Evolutionary conservation across 129 eudicot species (phyloP), one percentile per base, ranked within the genome.

Genomic region (Helichrysum umbraculigerum): DNA sequence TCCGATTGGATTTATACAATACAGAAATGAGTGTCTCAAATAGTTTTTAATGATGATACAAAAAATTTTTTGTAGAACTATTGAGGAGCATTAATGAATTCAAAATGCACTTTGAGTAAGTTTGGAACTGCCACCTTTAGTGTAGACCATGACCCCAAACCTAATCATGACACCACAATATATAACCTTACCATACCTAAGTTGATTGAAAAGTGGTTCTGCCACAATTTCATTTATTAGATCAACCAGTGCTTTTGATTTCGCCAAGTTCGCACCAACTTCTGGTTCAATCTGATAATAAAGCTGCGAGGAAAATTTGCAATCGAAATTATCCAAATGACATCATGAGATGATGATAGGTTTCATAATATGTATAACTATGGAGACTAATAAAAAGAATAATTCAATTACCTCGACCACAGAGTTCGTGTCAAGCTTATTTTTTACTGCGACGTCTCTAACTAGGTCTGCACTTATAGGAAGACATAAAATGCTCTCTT

Each of bases 281-380:
- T 94, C 99, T 47, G 96, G 96, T 79, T 87, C 99, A 81, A 94
- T 87, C 83, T 94, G 99, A 82, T 81, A 94, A 78, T 94, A 94
- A 74, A 94, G 90, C 99, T 94, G 94, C 70, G 35, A 75, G 39
- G 63, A 66, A 86, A 37, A 50, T 19, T 70, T 47, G 17, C 16
- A 73, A 75, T 74, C 63, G 76, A 66, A 72, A 37, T 44, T 47
- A 54, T 51, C 61, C 50, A 75, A 32, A 57, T 68, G 59, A 28
- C 7, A 44, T 70, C n/a, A 60, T 54, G 76, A 1, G 6, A 66
- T 68, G 50, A 41, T 21, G 82, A 20, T 47, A 73, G 70, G 25
- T 71, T 54, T 33, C 74, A 66, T 29, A 64, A 28, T 17, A 57
- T 34, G 2, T 56, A 25, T 22, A 51, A 50, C 25, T 14, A 51